These are phyloP conservation scores for Schizosaccharomyces lindneri DNA, from an alignment of 805 yeast genomes.

Conservation along the genomic window DNA sequence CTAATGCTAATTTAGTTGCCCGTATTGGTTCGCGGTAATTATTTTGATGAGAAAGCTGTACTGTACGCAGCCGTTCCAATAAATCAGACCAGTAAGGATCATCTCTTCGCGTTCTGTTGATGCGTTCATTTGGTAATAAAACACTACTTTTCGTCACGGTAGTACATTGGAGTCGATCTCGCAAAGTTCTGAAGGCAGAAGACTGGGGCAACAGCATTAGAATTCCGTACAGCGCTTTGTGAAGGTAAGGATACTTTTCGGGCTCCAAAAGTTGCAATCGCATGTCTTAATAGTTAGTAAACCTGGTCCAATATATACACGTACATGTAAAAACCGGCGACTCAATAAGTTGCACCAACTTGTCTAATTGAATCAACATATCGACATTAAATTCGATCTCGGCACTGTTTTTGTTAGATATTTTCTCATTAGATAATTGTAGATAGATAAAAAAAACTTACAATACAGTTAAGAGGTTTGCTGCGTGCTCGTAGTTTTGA, in stretches of 20 bases:
- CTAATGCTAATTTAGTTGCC: neutral
- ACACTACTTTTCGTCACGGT: too few relatives aligned
- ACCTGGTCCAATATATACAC: neutral
- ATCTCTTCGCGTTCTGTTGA: neutral
- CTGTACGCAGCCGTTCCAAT: neutral
- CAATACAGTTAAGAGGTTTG: slow-evolving; percentile 50
- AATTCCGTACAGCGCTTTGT: slow-evolving; percentile 73
- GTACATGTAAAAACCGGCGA: slow-evolving; percentile 59
- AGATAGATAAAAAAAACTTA: neutral
- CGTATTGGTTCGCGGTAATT: neutral
- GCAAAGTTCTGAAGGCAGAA: slow-evolving; percentile 59
- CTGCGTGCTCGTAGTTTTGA: slow-evolving; percentile 71
- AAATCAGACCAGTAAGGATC: neutral
- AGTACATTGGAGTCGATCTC: slow-evolving; percentile 29
- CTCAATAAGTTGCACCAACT: slow-evolving; percentile 70
- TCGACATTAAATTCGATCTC: slow-evolving; percentile 61
- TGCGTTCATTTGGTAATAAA: neutral
- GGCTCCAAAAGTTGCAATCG: slow-evolving; percentile 80
- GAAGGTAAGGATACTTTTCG: slow-evolving; percentile 49
- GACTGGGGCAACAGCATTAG: slow-evolving; percentile 89
- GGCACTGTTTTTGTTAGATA: slow-evolving; percentile 16
- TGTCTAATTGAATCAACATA: slow-evolving; percentile 64
- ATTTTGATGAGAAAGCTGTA: neutral
- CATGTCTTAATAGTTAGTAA: slow-evolving; percentile 19
- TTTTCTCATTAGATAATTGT: neutral